Conservation (phyloP, 768 basidiomycete genomes). For the Tricholoma furcatifolium region DNA sequence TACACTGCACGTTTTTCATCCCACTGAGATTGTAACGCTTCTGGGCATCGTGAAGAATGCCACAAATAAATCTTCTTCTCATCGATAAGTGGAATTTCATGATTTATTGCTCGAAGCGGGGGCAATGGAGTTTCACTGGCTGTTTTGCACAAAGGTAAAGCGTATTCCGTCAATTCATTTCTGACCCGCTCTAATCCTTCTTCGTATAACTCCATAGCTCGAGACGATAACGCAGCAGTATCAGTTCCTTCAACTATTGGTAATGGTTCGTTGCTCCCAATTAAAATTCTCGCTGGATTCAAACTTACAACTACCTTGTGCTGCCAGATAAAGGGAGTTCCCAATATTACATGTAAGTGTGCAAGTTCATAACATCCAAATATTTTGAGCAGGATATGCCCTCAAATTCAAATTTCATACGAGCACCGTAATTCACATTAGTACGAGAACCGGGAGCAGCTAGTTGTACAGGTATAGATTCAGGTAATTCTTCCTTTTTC, state of each 20-base stretch:
- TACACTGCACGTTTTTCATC: conserved; percentile 27
- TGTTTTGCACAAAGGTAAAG: too few species aligned
- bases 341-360: conserved; percentile 22
- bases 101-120: too few species aligned
- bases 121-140: too few species aligned
- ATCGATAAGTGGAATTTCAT: too few species aligned
- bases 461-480: neutral
- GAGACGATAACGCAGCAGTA: conserved; percentile 4
- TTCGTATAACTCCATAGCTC: conserved; percentile 13
- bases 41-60: conserved; percentile 36
- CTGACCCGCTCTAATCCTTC: too few species aligned
- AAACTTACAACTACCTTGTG: too few species aligned
- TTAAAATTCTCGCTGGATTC: neutral
- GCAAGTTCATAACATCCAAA: conserved; percentile 3
- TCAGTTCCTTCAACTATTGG: conserved; percentile 2
- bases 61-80: conserved; percentile 26
- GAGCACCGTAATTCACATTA: neutral
- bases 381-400: neutral
- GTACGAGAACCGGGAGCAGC: neutral
- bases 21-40: conserved; percentile 31
- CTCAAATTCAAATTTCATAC: neutral
- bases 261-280: neutral
- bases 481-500: neutral
- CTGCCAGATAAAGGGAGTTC: too few species aligned
- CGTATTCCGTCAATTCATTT: conserved; percentile 11